These are phyloP conservation scores for Penicillium pancosmium DNA, from an alignment of 495 filamentous ascomycete species.

Conservation along the genomic window DNA sequence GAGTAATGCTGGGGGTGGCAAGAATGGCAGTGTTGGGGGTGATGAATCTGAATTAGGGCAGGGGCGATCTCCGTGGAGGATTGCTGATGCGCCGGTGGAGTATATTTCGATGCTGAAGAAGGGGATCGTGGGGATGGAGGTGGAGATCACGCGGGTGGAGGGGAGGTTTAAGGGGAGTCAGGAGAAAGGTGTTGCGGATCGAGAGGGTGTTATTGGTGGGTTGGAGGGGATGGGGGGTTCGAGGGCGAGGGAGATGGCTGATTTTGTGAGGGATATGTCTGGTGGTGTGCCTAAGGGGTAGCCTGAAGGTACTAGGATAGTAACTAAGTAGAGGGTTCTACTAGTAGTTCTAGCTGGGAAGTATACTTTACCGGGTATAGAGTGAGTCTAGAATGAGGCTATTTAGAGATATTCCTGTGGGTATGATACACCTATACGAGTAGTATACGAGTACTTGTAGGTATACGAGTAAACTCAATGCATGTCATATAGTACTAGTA, in stretches of 20 bases:
- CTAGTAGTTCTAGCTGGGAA: too few relatives aligned
- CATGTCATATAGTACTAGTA: too few relatives aligned
- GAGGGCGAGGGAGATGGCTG: conserved; percentile 22
- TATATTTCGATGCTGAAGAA: conserved; percentile 51
- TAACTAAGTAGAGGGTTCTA: too few relatives aligned
- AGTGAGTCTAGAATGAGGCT: too few relatives aligned
- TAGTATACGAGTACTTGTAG: too few relatives aligned
- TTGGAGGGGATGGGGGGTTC: conserved; percentile 30
- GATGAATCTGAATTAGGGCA: conserved; percentile 14
- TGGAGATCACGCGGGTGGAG: conserved; percentile 46
- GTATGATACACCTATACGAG: too few relatives aligned
- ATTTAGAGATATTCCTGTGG: too few relatives aligned
- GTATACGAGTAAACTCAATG: too few relatives aligned
- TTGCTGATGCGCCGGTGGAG: conserved; percentile 47
- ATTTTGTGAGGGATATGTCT: conserved; percentile 16
- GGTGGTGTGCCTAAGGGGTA: conserved; percentile 4
- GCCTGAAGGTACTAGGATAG: too few relatives aligned
- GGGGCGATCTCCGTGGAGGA: conserved; percentile 39
- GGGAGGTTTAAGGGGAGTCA: conserved; percentile 61
- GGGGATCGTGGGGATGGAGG: conserved; percentile 53
- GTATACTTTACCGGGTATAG: too few relatives aligned
- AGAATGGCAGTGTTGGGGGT: not conserved
- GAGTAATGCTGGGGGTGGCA: not conserved
- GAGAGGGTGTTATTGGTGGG: conserved; percentile 50
- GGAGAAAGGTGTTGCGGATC: conserved; percentile 46